Evolutionary conservation across 2,329 filamentous ascomycete genomes (phyloP), one percentile per base, ranked within the genome.

Genomic region (Aureobasidium sp.): DNA sequence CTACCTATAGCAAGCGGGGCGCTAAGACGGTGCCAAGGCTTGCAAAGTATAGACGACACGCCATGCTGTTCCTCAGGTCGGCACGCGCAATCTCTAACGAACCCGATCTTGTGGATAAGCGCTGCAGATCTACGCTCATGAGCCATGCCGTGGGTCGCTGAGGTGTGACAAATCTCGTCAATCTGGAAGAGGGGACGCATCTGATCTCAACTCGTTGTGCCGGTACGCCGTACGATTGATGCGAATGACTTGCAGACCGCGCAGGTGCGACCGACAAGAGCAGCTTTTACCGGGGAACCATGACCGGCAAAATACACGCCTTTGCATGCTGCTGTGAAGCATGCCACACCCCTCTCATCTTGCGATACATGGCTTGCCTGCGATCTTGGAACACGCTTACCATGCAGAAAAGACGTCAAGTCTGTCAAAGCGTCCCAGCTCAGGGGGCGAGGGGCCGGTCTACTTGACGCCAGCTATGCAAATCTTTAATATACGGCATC

Each of bases 91-190:
- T 51, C 45, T 51, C 36, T 34, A 45, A 12, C 17, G 36, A 44
- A 27, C 45, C 57, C 57, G 36, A 42, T 25, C 4, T 36, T 31
- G 57, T 60, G 45, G 57, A 49, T 60, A 48, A 51, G 36, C 45
- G 44, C 36, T 34, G 57, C 45, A 49, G 57, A 60, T 60, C 57
- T 12, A 60, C 36, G 25, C 45, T 51, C 44, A 25, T 17, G 15
- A 29, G 25, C 22, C 17, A 29, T 39, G 20, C 20, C 57, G 44
- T 41, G 44, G 57, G 45, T 49, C 44, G 20, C 37, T 9, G 15
- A 59, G 57, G 45, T 34, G 36, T 60, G 57, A 60, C 57, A 60
- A 60, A 60, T 60, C 57, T 60, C 12, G 45, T 41, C 34, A 49
- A 60, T 51, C 25, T 51, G 34, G 41, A 36, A 29, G 14, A 25